Evolutionary conservation across 331 rosid genomes (phyloP).

Genomic region (Malus hybrid): DNA sequence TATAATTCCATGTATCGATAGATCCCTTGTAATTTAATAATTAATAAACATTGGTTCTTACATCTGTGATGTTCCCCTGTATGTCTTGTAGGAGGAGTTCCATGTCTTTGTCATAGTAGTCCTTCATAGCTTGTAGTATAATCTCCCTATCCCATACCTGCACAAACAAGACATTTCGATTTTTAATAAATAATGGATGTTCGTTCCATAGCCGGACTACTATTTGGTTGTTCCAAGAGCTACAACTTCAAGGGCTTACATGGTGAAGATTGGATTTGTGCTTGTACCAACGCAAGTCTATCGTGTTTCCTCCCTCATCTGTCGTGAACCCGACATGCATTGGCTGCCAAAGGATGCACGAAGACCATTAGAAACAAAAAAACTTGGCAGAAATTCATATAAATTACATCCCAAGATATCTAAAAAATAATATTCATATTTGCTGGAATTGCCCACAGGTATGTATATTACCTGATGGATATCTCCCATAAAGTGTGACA

Average conservation of each 20-base stretch:
- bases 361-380: background rate
- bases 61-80: conserved; percentile 66
- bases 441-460: background rate
- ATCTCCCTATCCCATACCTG: conserved; percentile 97
- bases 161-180: background rate
- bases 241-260: conserved; percentile 23
- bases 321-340: conserved; percentile 78
- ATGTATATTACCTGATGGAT: conserved; percentile 58
- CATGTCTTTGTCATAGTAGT: conserved; percentile 68
- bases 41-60: conserved; percentile 11
- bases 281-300: conserved; percentile 70
- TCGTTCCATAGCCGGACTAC: too few relatives aligned
- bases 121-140: conserved; percentile 46
- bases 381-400: background rate
- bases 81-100: conserved; percentile 64
- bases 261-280: conserved; percentile 90
- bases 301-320: conserved; percentile 85
- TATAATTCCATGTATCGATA: background rate
- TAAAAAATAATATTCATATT: background rate
- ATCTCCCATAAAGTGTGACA: conserved; percentile 82
- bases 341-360: conserved; percentile 43
- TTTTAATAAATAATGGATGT: background rate
- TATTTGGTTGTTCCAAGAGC: too few relatives aligned
- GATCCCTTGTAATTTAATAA: background rate
- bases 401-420: background rate